phyloP scores from a whole-genome alignment of 1,284 basidiomycete species.

The Pseudozyma tsukubaensis region DNA sequence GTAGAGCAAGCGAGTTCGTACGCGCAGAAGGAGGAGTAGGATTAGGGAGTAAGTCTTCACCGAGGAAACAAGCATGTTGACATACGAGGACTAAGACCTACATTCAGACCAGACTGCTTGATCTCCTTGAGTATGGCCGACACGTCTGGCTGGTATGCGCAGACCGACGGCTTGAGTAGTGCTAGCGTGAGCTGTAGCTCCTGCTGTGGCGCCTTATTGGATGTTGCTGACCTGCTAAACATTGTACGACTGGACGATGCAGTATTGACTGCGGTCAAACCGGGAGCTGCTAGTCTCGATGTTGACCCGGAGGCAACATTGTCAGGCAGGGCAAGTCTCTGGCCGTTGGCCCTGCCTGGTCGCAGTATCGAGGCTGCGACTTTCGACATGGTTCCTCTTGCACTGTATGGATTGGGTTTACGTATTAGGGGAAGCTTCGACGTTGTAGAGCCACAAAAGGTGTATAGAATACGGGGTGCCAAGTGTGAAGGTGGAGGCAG shows the following conservation, averaged over 20 bases:
- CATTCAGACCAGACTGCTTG: constrained; percentile 40
- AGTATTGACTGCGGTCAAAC: not conserved
- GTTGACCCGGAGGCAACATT: too few species aligned
- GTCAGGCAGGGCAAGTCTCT: too few species aligned
- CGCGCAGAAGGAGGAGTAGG: too few species aligned
- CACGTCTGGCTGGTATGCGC: constrained; percentile 59
- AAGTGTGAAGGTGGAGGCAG: constrained; percentile 2
- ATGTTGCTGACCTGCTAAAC: not conserved
- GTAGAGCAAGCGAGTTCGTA: not conserved
- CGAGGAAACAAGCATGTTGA: too few species aligned
- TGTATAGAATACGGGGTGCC: constrained; percentile 3
- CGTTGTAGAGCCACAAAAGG: not conserved
- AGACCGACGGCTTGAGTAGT: constrained; percentile 65
- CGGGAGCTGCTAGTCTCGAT: not conserved
- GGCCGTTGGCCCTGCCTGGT: too few species aligned
- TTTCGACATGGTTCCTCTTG: not conserved
- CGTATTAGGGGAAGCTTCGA: not conserved
- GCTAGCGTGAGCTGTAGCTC: constrained; percentile 60
- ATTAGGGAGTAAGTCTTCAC: not conserved
- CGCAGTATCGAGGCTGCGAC: not conserved
- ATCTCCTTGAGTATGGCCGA: constrained; percentile 53
- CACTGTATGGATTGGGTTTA: not conserved
- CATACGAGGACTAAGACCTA: constrained; percentile 1
- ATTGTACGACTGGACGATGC: constrained; percentile 6
- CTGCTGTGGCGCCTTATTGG: not conserved